Evolutionary conservation across 2,329 filamentous ascomycete genomes (phyloP), one percentile per base, ranked within the genome.

Genomic region (Trichoderma sp.): DNA sequence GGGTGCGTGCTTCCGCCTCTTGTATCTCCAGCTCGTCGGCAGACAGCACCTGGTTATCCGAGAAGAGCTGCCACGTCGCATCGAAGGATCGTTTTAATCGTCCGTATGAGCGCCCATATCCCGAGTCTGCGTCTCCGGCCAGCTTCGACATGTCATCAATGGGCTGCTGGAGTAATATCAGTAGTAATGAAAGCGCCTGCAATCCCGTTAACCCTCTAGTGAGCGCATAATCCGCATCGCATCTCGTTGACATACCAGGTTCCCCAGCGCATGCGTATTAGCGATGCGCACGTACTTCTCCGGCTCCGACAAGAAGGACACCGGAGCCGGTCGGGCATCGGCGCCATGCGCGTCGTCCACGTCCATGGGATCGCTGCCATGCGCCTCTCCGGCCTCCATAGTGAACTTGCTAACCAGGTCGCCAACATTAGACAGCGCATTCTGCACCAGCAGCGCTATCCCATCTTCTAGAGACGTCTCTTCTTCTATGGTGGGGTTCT

Each of bases 341-440:
- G 76, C 70, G 39, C 74, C 68, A 7, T 73, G 69, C 13, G 73
- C 69, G 56, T 71, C 68, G 69, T 80, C 78, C 15, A 80, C 67
- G 27, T 79, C 76, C 74, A 79, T 78, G 3, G 76, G 73, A 67
- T 78, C 76, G 60, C 72, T 73, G 50, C 71, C 70, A 48, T 74
- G 70, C 57, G 72, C 72, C 59, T 69, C 69, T 32, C 71, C 69
- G 52, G 70, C 52, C 8, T 66, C 68, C 19, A 72, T 70, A 56
- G 68, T 74, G 68, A 80, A 78, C 37, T 77, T 75, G 39, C 71
- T 74, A 29, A 80, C 77, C 53, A 81, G 73, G 58, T 80, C 77
- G 69, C 73, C 76, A 4, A 80, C 78, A 68, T 80, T 79, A 64
- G 77, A 79, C 27, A 81, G 73, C 58, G 80, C 79, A 74, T 80